Percentiles rank a stretch among this genome's conserved stretches.
These are phyloP conservation scores for Keithomyces neogunnii DNA, from an alignment of 2,329 filamentous ascomycete species.

Conservation along the genomic window DNA sequence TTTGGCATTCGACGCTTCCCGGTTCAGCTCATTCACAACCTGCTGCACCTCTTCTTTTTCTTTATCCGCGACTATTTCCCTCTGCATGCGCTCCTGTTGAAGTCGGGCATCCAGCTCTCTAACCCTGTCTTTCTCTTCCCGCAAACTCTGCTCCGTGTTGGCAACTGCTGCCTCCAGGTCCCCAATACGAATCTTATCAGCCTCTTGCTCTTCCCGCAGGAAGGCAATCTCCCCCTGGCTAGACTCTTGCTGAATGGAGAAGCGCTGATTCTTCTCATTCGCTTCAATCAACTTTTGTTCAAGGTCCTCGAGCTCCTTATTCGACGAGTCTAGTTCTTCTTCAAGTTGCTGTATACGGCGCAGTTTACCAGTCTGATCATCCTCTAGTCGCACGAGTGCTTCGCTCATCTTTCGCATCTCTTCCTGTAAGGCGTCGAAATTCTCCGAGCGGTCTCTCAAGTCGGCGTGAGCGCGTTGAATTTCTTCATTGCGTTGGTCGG, in stretches of 20 bases:
- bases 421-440: constrained; percentile 81
- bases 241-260: constrained; percentile 87
- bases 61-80: constrained; percentile 75
- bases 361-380: constrained; percentile 74
- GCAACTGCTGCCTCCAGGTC: constrained; percentile 80
- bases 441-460: constrained; percentile 69
- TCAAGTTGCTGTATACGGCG: constrained; percentile 76
- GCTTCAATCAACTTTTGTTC: constrained; percentile 78
- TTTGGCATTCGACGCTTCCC: constrained; percentile 70
- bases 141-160: constrained; percentile 67
- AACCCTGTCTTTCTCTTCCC: constrained; percentile 73
- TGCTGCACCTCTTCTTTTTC: constrained; percentile 95
- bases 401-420: constrained; percentile 93
- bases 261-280: constrained; percentile 77
- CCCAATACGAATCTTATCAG: constrained; percentile 95
- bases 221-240: constrained; percentile 91
- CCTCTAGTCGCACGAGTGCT: constrained; percentile 76
- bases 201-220: constrained; percentile 91
- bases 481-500: constrained; percentile 64
- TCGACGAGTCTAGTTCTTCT: constrained; percentile 72
- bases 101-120: constrained; percentile 68
- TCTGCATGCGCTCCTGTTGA: constrained; percentile 71
- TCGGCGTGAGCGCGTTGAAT: constrained; percentile 62
- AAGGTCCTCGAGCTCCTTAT: constrained; percentile 76
- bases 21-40: constrained; percentile 85